phyloP scores from a whole-genome alignment of 2,329 filamentous ascomycete species.

The Pseudocercospora vitis region DNA sequence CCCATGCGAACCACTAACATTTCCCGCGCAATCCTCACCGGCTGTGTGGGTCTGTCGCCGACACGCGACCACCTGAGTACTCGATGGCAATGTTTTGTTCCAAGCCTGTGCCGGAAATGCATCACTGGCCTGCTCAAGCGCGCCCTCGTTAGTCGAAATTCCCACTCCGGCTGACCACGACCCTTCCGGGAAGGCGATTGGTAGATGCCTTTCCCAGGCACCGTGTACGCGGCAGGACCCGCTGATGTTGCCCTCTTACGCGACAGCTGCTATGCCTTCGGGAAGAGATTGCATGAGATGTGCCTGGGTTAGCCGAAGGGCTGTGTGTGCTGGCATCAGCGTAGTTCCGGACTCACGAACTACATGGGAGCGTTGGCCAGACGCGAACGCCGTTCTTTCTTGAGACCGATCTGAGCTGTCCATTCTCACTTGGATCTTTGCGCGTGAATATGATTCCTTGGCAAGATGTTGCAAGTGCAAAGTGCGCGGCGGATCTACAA shows the following conservation, averaged over 20 bases:
- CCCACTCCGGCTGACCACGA: not conserved
- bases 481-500: not conserved
- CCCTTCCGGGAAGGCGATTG: not conserved
- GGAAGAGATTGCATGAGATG: not conserved
- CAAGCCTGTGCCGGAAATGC: too few species aligned
- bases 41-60: not conserved
- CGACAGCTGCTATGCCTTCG: not conserved
- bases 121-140: too few species aligned
- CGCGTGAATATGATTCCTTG: not conserved
- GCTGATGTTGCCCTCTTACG: not conserved
- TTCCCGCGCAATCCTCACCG: not conserved
- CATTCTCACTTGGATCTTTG: not conserved
- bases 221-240: not conserved
- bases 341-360: not conserved
- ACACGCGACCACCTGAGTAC: not conserved
- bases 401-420: too few species aligned
- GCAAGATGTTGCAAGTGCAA: not conserved
- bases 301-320: not conserved
- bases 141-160: not conserved
- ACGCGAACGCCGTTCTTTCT: too few species aligned
- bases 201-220: not conserved
- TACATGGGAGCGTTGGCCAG: too few species aligned
- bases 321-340: not conserved
- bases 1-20: not conserved
- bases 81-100: too few species aligned